Conservation (phyloP, 176 grass and related monocot species). For the Thinopyrum elongatum region DNA sequence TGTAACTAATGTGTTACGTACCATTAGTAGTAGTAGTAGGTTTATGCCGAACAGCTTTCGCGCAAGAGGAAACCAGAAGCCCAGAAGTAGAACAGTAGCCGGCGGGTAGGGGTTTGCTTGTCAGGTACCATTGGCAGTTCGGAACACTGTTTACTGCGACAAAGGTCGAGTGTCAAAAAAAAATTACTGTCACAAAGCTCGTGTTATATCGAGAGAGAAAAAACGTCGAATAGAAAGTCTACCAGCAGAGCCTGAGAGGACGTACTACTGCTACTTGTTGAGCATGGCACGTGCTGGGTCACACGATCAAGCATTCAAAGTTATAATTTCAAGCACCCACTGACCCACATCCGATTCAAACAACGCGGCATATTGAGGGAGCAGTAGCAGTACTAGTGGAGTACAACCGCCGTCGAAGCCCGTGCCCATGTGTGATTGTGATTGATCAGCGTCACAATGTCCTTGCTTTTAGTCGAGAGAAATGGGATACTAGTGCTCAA, state of each 20-base stretch:
- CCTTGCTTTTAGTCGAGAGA: neutral
- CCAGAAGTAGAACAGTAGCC: neutral
- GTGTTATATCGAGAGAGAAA: neutral
- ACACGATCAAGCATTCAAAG: neutral
- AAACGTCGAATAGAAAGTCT: neutral
- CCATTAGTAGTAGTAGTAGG: no score
- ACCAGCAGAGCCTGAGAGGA: neutral
- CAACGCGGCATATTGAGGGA: conserved; percentile 4
- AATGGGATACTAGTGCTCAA: neutral
- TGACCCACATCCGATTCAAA: conserved; percentile 17
- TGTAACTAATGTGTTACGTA: neutral
- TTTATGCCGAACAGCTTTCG: neutral
- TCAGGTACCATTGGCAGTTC: neutral
- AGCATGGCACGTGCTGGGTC: neutral
- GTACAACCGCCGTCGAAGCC: neutral
- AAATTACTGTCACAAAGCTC: neutral
- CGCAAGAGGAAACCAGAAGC: neutral
- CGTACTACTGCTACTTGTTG: neutral
- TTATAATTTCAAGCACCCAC: neutral
- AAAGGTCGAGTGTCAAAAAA: neutral
- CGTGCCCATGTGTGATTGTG: neutral
- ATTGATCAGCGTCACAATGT: conserved; percentile 17
- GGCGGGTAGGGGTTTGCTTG: neutral
- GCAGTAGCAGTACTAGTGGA: neutral
- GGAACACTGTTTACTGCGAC: neutral